Evolutionary conservation across 2,329 filamentous ascomycete species (phyloP).

Genomic region (Knoxdaviesia capensis): DNA sequence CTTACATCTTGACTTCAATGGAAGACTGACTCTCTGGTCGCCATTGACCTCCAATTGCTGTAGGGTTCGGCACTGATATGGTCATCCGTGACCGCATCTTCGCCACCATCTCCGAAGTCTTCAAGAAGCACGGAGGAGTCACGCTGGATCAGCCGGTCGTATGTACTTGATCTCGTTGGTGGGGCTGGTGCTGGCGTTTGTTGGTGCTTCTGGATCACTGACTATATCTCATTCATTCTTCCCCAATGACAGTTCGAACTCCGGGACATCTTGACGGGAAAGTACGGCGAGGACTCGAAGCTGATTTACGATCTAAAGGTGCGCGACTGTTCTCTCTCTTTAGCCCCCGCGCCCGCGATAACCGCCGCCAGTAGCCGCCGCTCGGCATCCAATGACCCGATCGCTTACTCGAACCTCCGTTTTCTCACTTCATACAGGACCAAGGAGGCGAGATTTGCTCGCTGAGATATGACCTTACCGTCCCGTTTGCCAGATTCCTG

Average conservation of each 20-base stretch:
- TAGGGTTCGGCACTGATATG: conserved; percentile 55
- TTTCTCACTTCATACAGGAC: conserved; percentile 33
- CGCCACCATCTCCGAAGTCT: conserved; percentile 52
- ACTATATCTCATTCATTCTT: too few relatives aligned
- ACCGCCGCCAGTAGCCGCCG: too few relatives aligned
- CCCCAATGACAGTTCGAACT: conserved; percentile 41
- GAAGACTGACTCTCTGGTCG: too few relatives aligned
- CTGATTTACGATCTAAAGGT: conserved; percentile 54
- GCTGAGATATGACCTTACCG: conserved; percentile 70
- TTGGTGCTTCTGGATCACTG: too few relatives aligned
- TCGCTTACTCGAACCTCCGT: too few relatives aligned
- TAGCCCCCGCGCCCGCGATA: too few relatives aligned
- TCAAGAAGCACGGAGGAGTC: conserved; percentile 66
- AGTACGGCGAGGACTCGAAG: conserved; percentile 84
- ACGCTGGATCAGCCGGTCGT: conserved; percentile 58
- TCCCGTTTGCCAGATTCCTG: conserved; percentile 79
- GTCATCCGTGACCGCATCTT: conserved; percentile 68
- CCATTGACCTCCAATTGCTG: not conserved
- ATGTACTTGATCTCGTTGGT: not conserved
- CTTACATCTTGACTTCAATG: not conserved
- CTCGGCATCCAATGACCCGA: too few relatives aligned
- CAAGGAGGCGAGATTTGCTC: conserved; percentile 62
- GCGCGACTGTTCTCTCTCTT: not conserved
- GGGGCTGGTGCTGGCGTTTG: too few relatives aligned
- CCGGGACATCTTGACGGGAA: conserved; percentile 68